Evolutionary conservation across 257 asterid species (phyloP).

Genomic region (Salvia rosmarinus): DNA sequence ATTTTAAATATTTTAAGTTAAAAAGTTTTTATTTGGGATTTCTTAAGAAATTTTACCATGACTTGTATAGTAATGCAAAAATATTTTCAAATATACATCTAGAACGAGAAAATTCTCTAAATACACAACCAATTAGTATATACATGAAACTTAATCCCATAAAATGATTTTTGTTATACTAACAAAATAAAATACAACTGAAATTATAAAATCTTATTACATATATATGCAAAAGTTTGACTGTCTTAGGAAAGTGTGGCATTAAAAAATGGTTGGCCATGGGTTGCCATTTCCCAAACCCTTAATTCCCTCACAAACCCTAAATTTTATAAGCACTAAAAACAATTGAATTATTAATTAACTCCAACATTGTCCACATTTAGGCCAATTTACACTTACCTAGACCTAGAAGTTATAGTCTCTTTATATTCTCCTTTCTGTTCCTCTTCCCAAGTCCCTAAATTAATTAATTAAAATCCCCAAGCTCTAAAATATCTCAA

Average conservation of each 20-base stretch:
- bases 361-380: slow-evolving; percentile 38
- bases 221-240: slow-evolving; percentile 39
- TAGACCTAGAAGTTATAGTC: slow-evolving; percentile 54
- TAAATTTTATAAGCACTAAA: slow-evolving; percentile 43
- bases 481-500: neutral
- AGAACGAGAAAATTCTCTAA: too few relatives aligned
- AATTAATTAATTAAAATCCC: slow-evolving; percentile 4
- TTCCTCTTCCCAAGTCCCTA: slow-evolving; percentile 41
- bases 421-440: slow-evolving; percentile 40
- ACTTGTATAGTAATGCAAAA: too few relatives aligned
- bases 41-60: too few relatives aligned
- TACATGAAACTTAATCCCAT: too few relatives aligned
- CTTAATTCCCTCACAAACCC: slow-evolving; percentile 53
- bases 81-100: too few relatives aligned
- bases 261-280: slow-evolving; percentile 24
- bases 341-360: slow-evolving; percentile 40
- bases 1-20: too few relatives aligned
- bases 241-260: slow-evolving; percentile 58
- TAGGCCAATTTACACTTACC: slow-evolving; percentile 49
- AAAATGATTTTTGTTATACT: too few relatives aligned
- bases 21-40: too few relatives aligned
- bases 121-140: too few relatives aligned
- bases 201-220: neutral
- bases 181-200: neutral
- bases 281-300: slow-evolving; percentile 54